phyloP scores from a whole-genome alignment of 805 yeast genomes.

The Scheffersomyces coipomensis region DNA sequence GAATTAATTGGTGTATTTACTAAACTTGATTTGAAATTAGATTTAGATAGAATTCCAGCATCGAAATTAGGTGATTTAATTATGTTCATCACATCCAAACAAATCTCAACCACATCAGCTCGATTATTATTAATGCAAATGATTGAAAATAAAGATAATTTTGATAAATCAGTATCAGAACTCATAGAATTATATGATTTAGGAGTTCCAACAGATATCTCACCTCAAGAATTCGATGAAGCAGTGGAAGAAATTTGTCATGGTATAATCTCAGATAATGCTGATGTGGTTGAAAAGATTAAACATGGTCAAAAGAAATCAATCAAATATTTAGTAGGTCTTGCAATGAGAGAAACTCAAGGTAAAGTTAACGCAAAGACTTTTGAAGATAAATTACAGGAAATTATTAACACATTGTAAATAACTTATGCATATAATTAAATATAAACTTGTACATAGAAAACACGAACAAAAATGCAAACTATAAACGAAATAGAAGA shows the following conservation, averaged over 20 bases:
- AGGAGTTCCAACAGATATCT: constrained; percentile 21
- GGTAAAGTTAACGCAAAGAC: constrained; percentile 51
- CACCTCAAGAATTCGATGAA: constrained; percentile 29
- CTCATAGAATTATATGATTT: constrained; percentile 58
- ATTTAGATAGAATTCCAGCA: constrained; percentile 29
- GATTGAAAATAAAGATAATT: constrained; percentile 46
- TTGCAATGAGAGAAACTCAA: constrained; percentile 75
- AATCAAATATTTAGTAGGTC: constrained; percentile 77
- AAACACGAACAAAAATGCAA: not conserved
- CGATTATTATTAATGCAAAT: constrained; percentile 63
- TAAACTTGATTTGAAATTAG: constrained; percentile 42
- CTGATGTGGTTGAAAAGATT: constrained; percentile 57
- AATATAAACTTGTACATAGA: constrained; percentile 2
- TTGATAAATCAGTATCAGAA: constrained; percentile 26
- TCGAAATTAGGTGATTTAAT: constrained; percentile 55
- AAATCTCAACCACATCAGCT: constrained; percentile 67
- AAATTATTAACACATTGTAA: constrained; percentile 14
- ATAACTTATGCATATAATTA: not conserved
- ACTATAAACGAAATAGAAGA: not conserved
- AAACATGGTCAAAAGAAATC: constrained; percentile 60
- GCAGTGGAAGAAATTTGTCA: constrained; percentile 43
- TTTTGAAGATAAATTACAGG: constrained; percentile 23
- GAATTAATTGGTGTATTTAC: constrained; percentile 71
- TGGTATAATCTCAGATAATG: constrained; percentile 43
- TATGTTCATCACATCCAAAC: constrained; percentile 39